Evolutionary conservation across 768 basidiomycete species (phyloP).

Genomic region (Leucosporidium scottii): DNA sequence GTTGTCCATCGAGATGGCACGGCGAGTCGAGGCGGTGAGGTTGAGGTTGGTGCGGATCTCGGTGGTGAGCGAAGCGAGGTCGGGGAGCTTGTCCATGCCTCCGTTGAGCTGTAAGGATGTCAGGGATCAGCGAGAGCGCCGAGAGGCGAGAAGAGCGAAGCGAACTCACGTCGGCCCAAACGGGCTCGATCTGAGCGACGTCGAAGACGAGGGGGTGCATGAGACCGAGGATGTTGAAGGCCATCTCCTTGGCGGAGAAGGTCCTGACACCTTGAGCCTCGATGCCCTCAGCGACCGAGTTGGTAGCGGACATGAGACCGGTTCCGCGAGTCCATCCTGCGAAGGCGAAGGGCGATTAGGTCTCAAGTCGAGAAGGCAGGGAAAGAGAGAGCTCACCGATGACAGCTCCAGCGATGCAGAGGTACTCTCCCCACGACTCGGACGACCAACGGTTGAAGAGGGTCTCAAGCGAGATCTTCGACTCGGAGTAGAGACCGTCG

Average conservation of each 20-base stretch:
- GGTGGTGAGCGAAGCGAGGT: constrained; percentile 82
- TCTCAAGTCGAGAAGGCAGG: not conserved
- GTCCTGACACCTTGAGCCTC: constrained; percentile 91
- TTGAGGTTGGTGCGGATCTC: constrained; percentile 75
- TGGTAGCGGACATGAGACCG: constrained; percentile 90
- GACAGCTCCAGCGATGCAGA: constrained; percentile 94
- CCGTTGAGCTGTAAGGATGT: constrained; percentile 63
- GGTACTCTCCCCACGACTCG: constrained; percentile 98
- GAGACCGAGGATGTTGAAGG: constrained; percentile 97
- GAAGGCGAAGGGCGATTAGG: constrained; percentile 5
- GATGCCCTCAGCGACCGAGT: constrained; percentile 86
- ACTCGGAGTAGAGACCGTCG: constrained; percentile 95
- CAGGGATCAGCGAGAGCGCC: not conserved
- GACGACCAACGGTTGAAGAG: constrained; percentile 97
- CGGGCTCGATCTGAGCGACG: constrained; percentile 97
- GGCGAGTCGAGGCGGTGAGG: constrained; percentile 84
- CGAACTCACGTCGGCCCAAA: constrained; percentile 67
- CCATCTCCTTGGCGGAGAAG: constrained; percentile 99
- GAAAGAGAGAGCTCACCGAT: constrained; percentile 60
- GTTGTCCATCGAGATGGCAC: constrained; percentile 87
- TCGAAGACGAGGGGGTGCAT: constrained; percentile 99
- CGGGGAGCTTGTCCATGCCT: constrained; percentile 94
- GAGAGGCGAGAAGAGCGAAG: not conserved
- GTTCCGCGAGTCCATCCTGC: constrained; percentile 93
- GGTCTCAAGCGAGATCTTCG: constrained; percentile 95